These are phyloP conservation scores for Aspergillus calidoustus DNA, from an alignment of 2,329 filamentous ascomycete genomes.

Conservation along the genomic window DNA sequence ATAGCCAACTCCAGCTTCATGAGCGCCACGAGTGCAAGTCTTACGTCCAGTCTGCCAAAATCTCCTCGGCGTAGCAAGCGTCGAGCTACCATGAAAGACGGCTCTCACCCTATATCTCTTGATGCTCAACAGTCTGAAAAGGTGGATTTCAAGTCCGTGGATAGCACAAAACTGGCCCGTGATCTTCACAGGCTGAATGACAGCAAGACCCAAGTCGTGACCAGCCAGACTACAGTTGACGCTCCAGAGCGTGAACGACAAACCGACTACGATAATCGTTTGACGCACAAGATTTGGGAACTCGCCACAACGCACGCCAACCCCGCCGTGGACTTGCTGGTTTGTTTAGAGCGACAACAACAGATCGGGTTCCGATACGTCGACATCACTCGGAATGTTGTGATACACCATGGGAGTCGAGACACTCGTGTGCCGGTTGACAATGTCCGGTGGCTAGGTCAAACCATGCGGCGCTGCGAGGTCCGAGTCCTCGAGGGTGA, in stretches of 20 bases:
- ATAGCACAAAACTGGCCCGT: slow-evolving; percentile 24
- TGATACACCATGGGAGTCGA: slow-evolving; percentile 91
- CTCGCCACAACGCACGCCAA: slow-evolving; percentile 89
- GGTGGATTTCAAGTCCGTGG: slow-evolving; percentile 23
- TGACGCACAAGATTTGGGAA: slow-evolving; percentile 95
- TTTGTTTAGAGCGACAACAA: slow-evolving; percentile 88
- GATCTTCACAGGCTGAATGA: slow-evolving; percentile 23
- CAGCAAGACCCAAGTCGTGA: slow-evolving; percentile 16
- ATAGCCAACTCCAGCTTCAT: slow-evolving; percentile 96
- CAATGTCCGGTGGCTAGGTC: slow-evolving; percentile 92
- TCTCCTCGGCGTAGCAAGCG: slow-evolving; percentile 64
- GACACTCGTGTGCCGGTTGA: slow-evolving; percentile 93
- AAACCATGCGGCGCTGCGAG: slow-evolving; percentile 91
- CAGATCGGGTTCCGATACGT: slow-evolving; percentile 96
- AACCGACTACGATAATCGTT: slow-evolving; percentile 72
- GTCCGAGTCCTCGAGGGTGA: slow-evolving; percentile 89
- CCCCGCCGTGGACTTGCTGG: slow-evolving; percentile 87
- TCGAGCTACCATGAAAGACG: slow-evolving; percentile 51
- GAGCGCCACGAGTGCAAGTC: slow-evolving; percentile 83
- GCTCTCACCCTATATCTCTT: slow-evolving; percentile 50
- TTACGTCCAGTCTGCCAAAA: slow-evolving; percentile 77
- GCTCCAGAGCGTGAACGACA: slow-evolving; percentile 43
- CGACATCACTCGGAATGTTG: slow-evolving; percentile 86
- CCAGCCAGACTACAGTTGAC: slow-evolving; percentile 20
- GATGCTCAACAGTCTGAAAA: slow-evolving; percentile 50